Evolutionary conservation across 1,284 basidiomycete genomes (phyloP).

Genomic region (Singerocomus inundabilis): DNA sequence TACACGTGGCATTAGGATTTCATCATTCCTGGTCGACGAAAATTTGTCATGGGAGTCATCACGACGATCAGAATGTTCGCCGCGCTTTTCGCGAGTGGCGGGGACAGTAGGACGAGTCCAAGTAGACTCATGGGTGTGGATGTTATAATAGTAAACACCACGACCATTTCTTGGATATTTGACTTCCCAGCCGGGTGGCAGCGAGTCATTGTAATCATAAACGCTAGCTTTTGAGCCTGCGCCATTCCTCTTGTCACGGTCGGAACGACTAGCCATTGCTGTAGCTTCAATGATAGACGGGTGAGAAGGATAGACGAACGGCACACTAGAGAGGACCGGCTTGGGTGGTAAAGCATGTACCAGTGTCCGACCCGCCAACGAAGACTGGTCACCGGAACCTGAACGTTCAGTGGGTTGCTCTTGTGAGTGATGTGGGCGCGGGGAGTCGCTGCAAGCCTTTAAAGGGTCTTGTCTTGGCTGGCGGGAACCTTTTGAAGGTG

Average conservation of each 20-base stretch:
- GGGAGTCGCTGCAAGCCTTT: slow-evolving; percentile 6
- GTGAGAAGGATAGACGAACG: slow-evolving; percentile 55
- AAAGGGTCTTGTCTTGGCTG: slow-evolving; percentile 16
- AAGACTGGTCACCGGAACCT: slow-evolving; percentile 30
- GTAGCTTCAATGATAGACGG: slow-evolving; percentile 56
- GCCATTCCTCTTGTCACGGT: slow-evolving; percentile 34
- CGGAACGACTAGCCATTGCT: slow-evolving; percentile 50
- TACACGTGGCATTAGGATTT: slow-evolving; percentile 25
- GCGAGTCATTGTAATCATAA: slow-evolving; percentile 36
- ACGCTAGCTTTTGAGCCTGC: slow-evolving; percentile 30
- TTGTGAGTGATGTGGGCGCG: slow-evolving; percentile 12
- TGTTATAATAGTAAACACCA: slow-evolving; percentile 60
- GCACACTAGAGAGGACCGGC: slow-evolving; percentile 53
- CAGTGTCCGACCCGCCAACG: slow-evolving; percentile 34
- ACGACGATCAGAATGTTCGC: slow-evolving; percentile 25
- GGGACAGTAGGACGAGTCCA: slow-evolving; percentile 53
- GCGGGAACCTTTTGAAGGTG: slow-evolving; percentile 19
- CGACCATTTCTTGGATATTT: slow-evolving; percentile 48
- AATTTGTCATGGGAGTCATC: slow-evolving; percentile 29
- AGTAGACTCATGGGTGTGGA: slow-evolving; percentile 53
- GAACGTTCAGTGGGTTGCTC: slow-evolving; percentile 26
- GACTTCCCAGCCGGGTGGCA: slow-evolving; percentile 64
- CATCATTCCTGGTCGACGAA: slow-evolving; percentile 26
- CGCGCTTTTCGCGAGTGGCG: slow-evolving; percentile 23
- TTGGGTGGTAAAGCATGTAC: slow-evolving; percentile 74